These are phyloP conservation scores for Aspergillus amoenus DNA, from an alignment of 2,329 filamentous ascomycete genomes.

Conservation along the genomic window DNA sequence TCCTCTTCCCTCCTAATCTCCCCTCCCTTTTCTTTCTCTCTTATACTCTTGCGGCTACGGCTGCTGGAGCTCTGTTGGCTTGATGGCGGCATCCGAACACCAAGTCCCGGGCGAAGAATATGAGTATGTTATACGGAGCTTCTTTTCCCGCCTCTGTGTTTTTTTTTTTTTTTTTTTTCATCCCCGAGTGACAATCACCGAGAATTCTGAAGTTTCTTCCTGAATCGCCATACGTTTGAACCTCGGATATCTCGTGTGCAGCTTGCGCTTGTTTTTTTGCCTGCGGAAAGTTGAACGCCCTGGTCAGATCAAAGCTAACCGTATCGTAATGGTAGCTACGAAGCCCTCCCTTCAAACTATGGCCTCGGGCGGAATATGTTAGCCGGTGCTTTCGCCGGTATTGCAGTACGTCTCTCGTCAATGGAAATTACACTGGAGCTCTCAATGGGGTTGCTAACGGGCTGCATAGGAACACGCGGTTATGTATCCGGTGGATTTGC, in stretches of 20 bases:
- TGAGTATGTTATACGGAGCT: conserved; percentile 39
- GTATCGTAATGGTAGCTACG: conserved; percentile 63
- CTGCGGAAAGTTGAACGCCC: not conserved
- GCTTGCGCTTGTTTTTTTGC: not conserved
- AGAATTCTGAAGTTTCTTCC: not conserved
- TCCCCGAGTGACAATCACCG: not conserved
- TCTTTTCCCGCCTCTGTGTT: not conserved
- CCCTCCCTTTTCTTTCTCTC: conserved; percentile 14
- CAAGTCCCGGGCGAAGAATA: conserved; percentile 45
- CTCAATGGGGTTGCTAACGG: conserved; percentile 16
- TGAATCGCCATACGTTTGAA: not conserved
- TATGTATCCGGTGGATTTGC: conserved; percentile 97
- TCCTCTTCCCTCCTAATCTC: conserved; percentile 2
- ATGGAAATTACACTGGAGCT: conserved; percentile 2
- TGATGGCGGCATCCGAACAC: conserved; percentile 44
- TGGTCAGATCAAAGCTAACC: conserved; percentile 22
- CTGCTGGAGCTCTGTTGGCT: conserved; percentile 37
- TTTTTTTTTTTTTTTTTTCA: not conserved
- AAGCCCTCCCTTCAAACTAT: conserved; percentile 91
- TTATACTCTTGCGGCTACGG: conserved; percentile 26
- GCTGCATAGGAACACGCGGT: conserved; percentile 82
- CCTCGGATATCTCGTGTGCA: not conserved
- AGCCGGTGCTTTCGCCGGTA: conserved; percentile 93
- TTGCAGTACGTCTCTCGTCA: conserved; percentile 66
- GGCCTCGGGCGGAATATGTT: conserved; percentile 92